Evolutionary conservation across 257 asterid genomes (phyloP).

Genomic region (Forsythia suspensa): DNA sequence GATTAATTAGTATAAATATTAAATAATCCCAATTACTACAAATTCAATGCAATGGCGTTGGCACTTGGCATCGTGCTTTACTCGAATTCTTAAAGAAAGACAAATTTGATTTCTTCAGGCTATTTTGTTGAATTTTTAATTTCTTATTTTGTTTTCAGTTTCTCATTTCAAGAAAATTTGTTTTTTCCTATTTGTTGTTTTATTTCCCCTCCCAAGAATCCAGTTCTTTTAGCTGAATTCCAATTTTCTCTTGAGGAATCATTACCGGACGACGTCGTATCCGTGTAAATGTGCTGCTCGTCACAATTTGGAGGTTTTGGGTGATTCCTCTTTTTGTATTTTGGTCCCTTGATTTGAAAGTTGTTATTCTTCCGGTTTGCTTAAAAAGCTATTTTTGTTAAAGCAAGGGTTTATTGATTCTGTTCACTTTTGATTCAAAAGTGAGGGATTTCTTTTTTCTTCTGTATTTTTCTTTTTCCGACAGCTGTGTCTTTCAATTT

Average conservation of each 20-base stretch:
- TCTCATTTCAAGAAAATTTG: neutral
- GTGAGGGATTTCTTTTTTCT: conserved; percentile 2
- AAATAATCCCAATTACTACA: conserved; percentile 14
- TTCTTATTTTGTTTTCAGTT: neutral
- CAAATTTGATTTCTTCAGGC: neutral
- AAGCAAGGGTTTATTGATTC: conserved; percentile 12
- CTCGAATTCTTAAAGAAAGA: neutral
- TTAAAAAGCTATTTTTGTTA: neutral
- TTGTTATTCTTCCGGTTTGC: neutral
- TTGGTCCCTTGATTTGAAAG: neutral
- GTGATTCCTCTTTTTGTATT: neutral
- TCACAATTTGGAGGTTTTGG: neutral
- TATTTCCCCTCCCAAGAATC: conserved; percentile 6
- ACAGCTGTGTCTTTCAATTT: neutral
- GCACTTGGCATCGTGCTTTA: conserved; percentile 18
- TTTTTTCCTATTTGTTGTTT: neutral
- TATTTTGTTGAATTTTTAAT: neutral
- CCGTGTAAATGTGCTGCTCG: conserved; percentile 2
- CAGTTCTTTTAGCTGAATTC: conserved; percentile 30
- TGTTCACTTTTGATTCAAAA: neutral
- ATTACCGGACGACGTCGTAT: neutral
- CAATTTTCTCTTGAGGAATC: conserved; percentile 7
- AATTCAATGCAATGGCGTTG: conserved; percentile 36
- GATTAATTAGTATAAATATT: neutral
- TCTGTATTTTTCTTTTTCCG: neutral